These are phyloP conservation scores for Cladophialophora yegresii DNA, from an alignment of 2,329 filamentous ascomycete species.

Conservation along the genomic window DNA sequence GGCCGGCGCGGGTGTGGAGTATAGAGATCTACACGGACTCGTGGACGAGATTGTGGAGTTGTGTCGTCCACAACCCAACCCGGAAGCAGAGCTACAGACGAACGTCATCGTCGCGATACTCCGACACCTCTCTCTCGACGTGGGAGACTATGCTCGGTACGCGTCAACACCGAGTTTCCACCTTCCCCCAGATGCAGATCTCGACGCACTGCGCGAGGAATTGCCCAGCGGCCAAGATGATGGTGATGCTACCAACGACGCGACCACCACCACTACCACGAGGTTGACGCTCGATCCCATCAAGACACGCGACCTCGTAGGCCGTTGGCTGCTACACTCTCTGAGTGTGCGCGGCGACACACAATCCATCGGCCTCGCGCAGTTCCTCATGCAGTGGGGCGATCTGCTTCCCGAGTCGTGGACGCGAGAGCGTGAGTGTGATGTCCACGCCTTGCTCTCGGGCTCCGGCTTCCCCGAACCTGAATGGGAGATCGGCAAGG, in stretches of 20 bases:
- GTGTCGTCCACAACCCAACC: not conserved
- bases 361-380: not conserved
- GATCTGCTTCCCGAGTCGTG: conserved; percentile 30
- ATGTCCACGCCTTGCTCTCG: conserved; percentile 17
- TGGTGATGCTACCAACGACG: not conserved
- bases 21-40: not conserved
- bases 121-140: conserved; percentile 8
- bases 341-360: not conserved
- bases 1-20: conserved; percentile 2
- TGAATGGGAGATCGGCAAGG: conserved; percentile 7
- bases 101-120: conserved; percentile 24
- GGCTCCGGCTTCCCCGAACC: no score
- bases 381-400: conserved; percentile 26
- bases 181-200: not conserved
- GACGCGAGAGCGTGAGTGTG: conserved; percentile 28
- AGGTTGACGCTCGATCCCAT: conserved; percentile 3
- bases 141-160: not conserved
- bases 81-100: conserved; percentile 1
- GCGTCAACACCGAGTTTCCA: not conserved
- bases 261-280: not conserved
- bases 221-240: not conserved
- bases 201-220: not conserved
- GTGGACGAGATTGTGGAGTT: conserved; percentile 7
- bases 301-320: conserved; percentile 7
- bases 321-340: conserved; percentile 19